Evolutionary conservation across 495 filamentous ascomycete species (phyloP).

Genomic region (Cercophora samala): DNA sequence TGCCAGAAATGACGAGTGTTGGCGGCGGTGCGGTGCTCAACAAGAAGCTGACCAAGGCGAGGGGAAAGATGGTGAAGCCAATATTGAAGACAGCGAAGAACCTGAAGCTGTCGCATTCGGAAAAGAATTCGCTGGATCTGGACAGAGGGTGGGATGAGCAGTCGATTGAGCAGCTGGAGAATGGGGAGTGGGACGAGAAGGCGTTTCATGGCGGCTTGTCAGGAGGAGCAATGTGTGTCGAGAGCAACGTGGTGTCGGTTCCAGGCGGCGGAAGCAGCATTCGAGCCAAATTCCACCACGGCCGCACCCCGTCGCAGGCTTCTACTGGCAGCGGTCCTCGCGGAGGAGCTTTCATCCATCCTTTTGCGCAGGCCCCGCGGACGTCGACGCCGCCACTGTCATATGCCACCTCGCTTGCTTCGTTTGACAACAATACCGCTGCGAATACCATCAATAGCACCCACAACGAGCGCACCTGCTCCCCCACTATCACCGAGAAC

Average conservation of each 20-base stretch:
- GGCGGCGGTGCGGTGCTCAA: constrained; percentile 22
- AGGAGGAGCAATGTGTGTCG: constrained; percentile 16
- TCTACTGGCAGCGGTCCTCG: constrained; percentile 44
- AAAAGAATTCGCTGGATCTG: constrained; percentile 54
- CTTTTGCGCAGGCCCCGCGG: constrained; percentile 56
- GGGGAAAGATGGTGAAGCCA: constrained; percentile 48
- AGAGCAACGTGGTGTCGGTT: constrained; percentile 4
- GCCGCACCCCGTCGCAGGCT: constrained; percentile 50
- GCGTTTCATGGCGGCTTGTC: constrained; percentile 8
- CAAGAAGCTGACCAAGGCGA: constrained; percentile 44
- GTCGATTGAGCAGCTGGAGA: constrained; percentile 34
- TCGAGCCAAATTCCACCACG: constrained; percentile 41
- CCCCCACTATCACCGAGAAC: constrained; percentile 49
- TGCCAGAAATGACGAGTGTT: constrained; percentile 37
- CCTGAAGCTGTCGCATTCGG: constrained; percentile 50
- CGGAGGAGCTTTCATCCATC: constrained; percentile 51
- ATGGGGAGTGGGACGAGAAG: constrained; percentile 16
- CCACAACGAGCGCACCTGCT: constrained; percentile 38
- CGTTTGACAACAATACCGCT: constrained; percentile 40
- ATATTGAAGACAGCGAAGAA: constrained; percentile 56
- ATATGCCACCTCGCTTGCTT: constrained; percentile 51
- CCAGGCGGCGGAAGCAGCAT: constrained; percentile 20
- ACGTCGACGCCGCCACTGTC: constrained; percentile 54
- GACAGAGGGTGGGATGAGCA: constrained; percentile 52
- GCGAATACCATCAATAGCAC: background rate